These are phyloP conservation scores for Cenococcum geophilum DNA, from an alignment of 495 filamentous ascomycete genomes.

Conservation along the genomic window DNA sequence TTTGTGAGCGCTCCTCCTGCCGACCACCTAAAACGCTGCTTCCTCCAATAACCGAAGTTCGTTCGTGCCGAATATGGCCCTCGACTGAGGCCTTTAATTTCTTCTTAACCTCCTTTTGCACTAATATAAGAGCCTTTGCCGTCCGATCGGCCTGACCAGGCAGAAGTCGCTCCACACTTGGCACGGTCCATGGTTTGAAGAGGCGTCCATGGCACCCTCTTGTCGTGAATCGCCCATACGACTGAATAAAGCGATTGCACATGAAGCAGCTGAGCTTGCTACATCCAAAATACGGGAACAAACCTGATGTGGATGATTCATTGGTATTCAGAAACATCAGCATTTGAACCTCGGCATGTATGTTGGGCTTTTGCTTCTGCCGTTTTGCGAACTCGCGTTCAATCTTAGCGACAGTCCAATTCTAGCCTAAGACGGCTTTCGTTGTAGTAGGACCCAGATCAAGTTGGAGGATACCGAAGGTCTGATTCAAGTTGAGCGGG, in stretches of 20 bases:
- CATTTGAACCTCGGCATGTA: slow-evolving; percentile 13
- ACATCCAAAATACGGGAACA: slow-evolving; percentile 16
- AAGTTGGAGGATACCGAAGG: slow-evolving; percentile 8
- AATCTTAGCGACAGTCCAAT: background rate
- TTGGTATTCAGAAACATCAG: background rate
- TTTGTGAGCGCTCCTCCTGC: background rate
- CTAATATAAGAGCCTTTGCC: background rate
- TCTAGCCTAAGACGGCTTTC: slow-evolving; percentile 6
- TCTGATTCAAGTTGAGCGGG: slow-evolving; percentile 9
- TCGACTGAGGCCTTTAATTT: background rate
- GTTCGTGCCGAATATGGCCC: slow-evolving; percentile 3
- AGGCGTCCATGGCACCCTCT: slow-evolving; percentile 14
- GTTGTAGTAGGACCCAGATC: background rate
- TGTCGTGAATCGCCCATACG: slow-evolving; percentile 7
- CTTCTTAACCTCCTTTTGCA: slow-evolving; percentile 8
- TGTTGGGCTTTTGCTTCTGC: slow-evolving; percentile 14
- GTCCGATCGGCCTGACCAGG: background rate
- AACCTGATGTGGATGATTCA: background rate
- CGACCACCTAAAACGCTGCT: slow-evolving; percentile 6
- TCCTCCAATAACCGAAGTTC: slow-evolving; percentile 9
- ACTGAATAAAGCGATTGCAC: slow-evolving; percentile 5
- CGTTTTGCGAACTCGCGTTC: slow-evolving; percentile 9
- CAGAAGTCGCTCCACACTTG: background rate
- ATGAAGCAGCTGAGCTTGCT: slow-evolving; percentile 14
- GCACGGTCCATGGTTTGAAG: slow-evolving; percentile 14